Percentiles rank a stretch among this genome's conserved stretches.
These are phyloP conservation scores for Cunninghamia lanceolata DNA, from an alignment of 75 land plant species.

Conservation along the genomic window DNA sequence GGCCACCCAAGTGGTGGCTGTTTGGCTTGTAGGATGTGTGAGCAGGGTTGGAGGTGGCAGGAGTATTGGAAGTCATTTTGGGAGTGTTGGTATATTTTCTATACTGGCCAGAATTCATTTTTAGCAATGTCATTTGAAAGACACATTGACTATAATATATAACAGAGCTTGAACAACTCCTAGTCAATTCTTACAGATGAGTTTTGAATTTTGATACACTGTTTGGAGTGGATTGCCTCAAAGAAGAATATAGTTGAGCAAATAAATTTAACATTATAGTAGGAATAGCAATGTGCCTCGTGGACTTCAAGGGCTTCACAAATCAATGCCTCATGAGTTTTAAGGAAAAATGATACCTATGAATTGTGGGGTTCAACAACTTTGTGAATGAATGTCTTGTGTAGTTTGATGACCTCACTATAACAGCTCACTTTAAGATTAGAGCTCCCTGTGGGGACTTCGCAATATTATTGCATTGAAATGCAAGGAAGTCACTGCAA, in stretches of 20 bases:
- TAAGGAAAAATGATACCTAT: neutral
- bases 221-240: neutral
- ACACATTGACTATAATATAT: too few relatives aligned
- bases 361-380: neutral
- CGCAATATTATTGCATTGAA: too few relatives aligned
- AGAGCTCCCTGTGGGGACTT: too few relatives aligned
- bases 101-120: too few relatives aligned
- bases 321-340: neutral
- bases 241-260: neutral
- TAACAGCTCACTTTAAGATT: neutral
- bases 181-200: neutral
- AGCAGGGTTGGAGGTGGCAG: too few relatives aligned
- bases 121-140: too few relatives aligned
- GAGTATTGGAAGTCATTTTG: too few relatives aligned
- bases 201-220: neutral
- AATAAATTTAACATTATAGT: neutral
- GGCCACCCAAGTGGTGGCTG: too few relatives aligned
- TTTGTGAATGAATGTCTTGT: neutral
- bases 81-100: too few relatives aligned
- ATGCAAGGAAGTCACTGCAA: too few relatives aligned
- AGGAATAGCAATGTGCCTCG: neutral
- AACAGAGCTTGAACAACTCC: too few relatives aligned
- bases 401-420: neutral
- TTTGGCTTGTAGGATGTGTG: too few relatives aligned
- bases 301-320: neutral